Base-by-base conservation (phyloP, 768 basidiomycete species). In the Termitomyces sp. region DNA sequence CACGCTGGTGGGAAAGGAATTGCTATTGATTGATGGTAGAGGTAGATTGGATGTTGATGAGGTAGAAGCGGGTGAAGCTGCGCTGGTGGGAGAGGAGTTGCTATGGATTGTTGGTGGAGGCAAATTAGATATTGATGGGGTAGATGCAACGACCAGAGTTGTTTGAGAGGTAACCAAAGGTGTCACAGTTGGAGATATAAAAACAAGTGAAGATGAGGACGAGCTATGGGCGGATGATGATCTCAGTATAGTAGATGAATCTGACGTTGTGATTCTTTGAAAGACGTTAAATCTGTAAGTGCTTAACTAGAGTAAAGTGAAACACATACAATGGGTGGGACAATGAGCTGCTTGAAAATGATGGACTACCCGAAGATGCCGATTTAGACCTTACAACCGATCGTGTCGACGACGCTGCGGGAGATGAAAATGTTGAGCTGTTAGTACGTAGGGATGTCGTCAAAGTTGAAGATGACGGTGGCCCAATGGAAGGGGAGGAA, bases 41-140 rank as follows among this genome's bases (percentile, higher is more conserved):
- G 40, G 5, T 25, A 52, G 42, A 34, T 28, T 52, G 3, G 46
- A 50, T 28, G 54, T 52, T 3, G 52, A 52, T 5, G 52, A 56
- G 11, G 45, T 34, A 16, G 51, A 9, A 42, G 63, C 53, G 23
- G 55, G 43, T 46, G 54, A 32, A 28, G 57, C 42, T 19, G 25
- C 17, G 27, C 47, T 56, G 54, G 46, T 54, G n/a, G 46, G 12
- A 21, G 57, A 54, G 19, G 57, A 45, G 12, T 16, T 21, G 30
- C 42, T 37, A 17, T 50, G 49, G 0, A 46, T 58, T 27, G 46
- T 45, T 30, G 54, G 35, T 46, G 45, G 55, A 8, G 40, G 3
- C n/a, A 54, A 39, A 34, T 28, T 49, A 2, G 46, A 47, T 25
- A 52, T 50, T 3, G 50, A 52, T 3, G 50, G 54, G 11, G 45